Evolutionary conservation across 108 stramenopile genomes (phyloP).

Genomic region (Discostella stelligeroides): DNA sequence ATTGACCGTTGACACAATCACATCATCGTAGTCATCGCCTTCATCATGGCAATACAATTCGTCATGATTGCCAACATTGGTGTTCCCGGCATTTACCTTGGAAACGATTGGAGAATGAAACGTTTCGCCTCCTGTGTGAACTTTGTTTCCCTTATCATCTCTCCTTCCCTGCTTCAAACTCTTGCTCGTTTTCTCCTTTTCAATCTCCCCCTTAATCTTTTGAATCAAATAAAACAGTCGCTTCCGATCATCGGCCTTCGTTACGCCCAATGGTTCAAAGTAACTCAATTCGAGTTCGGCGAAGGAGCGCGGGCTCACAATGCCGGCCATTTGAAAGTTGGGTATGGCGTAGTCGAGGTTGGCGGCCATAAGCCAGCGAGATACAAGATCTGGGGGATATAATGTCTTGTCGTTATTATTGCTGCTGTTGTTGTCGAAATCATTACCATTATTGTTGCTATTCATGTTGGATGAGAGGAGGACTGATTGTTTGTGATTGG

Average conservation of each 20-base stretch:
- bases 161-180: constrained; percentile 20
- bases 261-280: constrained; percentile 77
- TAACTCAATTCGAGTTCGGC: constrained; percentile 72
- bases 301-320: constrained; percentile 71
- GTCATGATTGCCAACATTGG: background rate
- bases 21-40: constrained; percentile 17
- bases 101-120: background rate
- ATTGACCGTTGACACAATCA: constrained; percentile 21
- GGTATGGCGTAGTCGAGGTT: constrained; percentile 64
- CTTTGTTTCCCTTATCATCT: constrained; percentile 4
- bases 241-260: constrained; percentile 72
- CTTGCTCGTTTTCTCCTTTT: constrained; percentile 6
- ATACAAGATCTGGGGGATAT: constrained; percentile 34
- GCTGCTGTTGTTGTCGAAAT: too few relatives aligned
- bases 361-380: constrained; percentile 75
- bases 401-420: too few relatives aligned
- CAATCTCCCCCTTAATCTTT: constrained; percentile 75
- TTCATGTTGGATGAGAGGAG: too few relatives aligned
- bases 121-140: too few relatives aligned
- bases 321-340: constrained; percentile 83
- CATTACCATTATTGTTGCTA: too few relatives aligned
- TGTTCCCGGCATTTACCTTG: background rate
- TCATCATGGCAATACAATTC: background rate
- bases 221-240: constrained; percentile 87
- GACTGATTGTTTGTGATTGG: too few relatives aligned